Base-by-base conservation (phyloP, 1,139 yeast species). In the Pichia sp. region DNA sequence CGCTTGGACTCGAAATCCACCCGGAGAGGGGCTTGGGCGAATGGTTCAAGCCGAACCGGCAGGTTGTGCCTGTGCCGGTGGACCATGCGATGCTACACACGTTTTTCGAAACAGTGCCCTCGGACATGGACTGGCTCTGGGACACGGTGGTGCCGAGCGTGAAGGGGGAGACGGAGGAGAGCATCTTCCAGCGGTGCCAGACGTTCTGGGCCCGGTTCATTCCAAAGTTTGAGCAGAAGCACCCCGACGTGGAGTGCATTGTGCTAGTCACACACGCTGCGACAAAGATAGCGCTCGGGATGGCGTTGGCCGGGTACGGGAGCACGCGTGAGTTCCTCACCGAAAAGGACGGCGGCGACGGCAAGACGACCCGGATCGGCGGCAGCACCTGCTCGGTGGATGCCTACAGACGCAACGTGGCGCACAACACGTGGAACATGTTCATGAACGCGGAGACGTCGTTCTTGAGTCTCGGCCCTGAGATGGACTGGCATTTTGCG, bases 331-430 rank as follows among this genome's bases (percentile, higher is more conserved):
- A 78, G 45, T 66, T 67, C 50, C 64, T 81, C 52, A 50, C 42
- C 8, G 57, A 59, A 7, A 63, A 64, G 40, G 67, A 71, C 29
- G 65, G 76, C n/a, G 79, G 77, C 54, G 81, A 77, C 54, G 78
- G 75, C 41, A 81, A 78, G 48, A 74, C 75, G 6, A 71, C 75
- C 2, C 74, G 74, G 53, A 70, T 81, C 47, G 71, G 78, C 48
- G 82, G 85, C 1, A 81, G 82, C 19, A 80, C 84, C 0, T 81
- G 86, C 61, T 80, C 85, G 0, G 67, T 82, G 51, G 84, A 81
- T 60, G 70, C 71, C 57, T 80, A 73, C 60, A 51, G 51, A 8
- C 23, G 38, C 1, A 62, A 54, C 2, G 54, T 50, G 15, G 13
- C 41, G 3, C 56, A 55, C 2, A 52, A 56, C 1, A 10, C 8